Base-by-base conservation (phyloP, 192 early-diverging fungal species). In the Gorgonomyces haynaldii region DNA sequence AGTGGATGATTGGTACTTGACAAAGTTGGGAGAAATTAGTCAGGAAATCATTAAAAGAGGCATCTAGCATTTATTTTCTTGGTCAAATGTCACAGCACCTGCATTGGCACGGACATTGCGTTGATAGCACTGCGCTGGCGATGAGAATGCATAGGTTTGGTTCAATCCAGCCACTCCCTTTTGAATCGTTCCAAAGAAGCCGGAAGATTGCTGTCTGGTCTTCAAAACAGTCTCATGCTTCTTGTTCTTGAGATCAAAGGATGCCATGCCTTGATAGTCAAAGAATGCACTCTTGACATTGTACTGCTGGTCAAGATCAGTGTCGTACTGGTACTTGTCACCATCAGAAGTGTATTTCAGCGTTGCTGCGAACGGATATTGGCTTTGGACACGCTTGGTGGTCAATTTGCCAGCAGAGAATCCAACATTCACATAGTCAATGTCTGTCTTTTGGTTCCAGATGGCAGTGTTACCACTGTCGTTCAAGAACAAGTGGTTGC, bases 121-220 rank as follows among this genome's bases (percentile, higher is more conserved):
- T 13, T 47, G 26, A 22, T 47, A 47, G 45, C 45, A 47, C 30
- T 47, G 27, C 28, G 17, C 30, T 4, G 5, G 6, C 9, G n/a
- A 6, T 1, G 15, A 19, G 8, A 47, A 36, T 21, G 45, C 9
- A 36, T 47, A 47, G 30, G 26, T 31, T 17, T 47, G 45, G 9
- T 20, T 17, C 6, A 20, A 22, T 8, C 20, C 24, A 0, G 30
- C 45, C 17, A 23, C 26, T 22, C 12, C 12, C 0, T 15, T 3
- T 21, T 10, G 22, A 24, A 41, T 19, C 9, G 19, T 23, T 22
- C 45, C 45, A 47, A 47, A 47, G n/a, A n/a, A n/a, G 24, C 45
- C 45, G 19, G 10, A n/a, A 0, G 42, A 17, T 16, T 44, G 15
- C 29, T 24, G 25, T 4, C 9, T 4, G 10, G 29, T 30, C 1